phyloP scores from a whole-genome alignment of 1,139 yeast species.

The Sugiyamaella xylanicola region DNA sequence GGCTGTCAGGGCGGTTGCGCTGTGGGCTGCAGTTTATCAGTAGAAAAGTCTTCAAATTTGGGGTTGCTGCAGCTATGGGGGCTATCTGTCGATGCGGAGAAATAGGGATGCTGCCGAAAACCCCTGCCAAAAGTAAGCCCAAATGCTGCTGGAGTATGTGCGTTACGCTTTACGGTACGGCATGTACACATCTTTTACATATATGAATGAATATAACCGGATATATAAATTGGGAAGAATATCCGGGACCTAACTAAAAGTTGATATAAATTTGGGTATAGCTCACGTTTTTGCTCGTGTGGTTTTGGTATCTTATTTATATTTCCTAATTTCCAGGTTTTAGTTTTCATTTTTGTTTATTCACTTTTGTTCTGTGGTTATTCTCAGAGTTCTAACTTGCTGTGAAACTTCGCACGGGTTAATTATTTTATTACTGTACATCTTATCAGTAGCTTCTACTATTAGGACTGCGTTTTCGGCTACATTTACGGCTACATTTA shows the following conservation, averaged over 20 bases:
- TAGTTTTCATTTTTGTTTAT: neutral
- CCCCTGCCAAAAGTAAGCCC: neutral
- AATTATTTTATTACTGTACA: too few species aligned
- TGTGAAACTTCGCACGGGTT: too few species aligned
- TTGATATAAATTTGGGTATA: neutral
- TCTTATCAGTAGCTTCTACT: too few species aligned
- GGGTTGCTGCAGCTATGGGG: neutral
- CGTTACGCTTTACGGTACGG: neutral
- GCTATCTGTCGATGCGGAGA: neutral
- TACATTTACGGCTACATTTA: too few species aligned
- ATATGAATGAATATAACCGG: slow-evolving; percentile 1
- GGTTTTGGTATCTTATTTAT: too few species aligned
- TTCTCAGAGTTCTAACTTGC: too few species aligned
- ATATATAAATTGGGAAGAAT: slow-evolving; percentile 14
- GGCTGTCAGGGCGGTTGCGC: neutral
- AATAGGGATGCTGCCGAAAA: too few species aligned
- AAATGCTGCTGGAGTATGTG: neutral
- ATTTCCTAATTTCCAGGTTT: neutral
- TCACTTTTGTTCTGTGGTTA: neutral
- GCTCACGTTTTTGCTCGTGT: neutral
- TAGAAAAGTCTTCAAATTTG: neutral
- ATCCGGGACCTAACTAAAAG: slow-evolving; percentile 6
- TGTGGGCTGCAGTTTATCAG: neutral
- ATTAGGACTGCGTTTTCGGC: too few species aligned
- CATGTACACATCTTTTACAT: neutral